phyloP scores from a whole-genome alignment of 1,139 yeast species.

The Magnusiomyces paraingens region DNA sequence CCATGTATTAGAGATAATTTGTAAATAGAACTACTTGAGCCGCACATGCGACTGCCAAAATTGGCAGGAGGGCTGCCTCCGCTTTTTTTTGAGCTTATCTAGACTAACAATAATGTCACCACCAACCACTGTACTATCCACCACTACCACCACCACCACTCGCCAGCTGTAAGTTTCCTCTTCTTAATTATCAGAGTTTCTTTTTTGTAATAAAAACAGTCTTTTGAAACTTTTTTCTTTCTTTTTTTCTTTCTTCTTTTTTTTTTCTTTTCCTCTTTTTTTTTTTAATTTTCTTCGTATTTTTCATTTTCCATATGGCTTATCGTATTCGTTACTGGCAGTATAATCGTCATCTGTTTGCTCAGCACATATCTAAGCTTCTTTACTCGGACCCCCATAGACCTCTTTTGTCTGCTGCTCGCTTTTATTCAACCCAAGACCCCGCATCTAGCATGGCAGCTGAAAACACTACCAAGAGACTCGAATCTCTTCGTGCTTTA shows the following conservation, averaged over 20 bases:
- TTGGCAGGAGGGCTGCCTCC: too few relatives aligned
- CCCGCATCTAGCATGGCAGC: background rate
- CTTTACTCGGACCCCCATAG: constrained; percentile 4
- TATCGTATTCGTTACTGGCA: constrained; percentile 7
- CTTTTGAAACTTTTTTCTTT: too few relatives aligned
- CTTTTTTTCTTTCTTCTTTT: background rate
- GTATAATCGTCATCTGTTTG: background rate
- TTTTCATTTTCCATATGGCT: background rate
- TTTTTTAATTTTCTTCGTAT: background rate
- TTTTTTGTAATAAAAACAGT: too few relatives aligned
- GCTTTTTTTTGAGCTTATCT: too few relatives aligned
- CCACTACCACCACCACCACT: too few relatives aligned
- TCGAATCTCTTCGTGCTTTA: constrained; percentile 54
- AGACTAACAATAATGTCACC: too few relatives aligned
- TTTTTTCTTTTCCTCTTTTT: background rate
- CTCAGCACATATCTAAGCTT: background rate
- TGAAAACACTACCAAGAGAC: constrained; percentile 25
- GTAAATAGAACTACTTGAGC: too few relatives aligned
- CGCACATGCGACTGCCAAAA: too few relatives aligned
- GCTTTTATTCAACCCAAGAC: background rate
- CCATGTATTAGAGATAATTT: too few relatives aligned
- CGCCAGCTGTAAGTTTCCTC: too few relatives aligned
- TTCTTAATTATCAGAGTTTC: too few relatives aligned
- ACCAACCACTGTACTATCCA: too few relatives aligned
- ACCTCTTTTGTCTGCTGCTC: background rate